Conservation (phyloP, 2,329 filamentous ascomycete species). For the Pyricularia sp. region DNA sequence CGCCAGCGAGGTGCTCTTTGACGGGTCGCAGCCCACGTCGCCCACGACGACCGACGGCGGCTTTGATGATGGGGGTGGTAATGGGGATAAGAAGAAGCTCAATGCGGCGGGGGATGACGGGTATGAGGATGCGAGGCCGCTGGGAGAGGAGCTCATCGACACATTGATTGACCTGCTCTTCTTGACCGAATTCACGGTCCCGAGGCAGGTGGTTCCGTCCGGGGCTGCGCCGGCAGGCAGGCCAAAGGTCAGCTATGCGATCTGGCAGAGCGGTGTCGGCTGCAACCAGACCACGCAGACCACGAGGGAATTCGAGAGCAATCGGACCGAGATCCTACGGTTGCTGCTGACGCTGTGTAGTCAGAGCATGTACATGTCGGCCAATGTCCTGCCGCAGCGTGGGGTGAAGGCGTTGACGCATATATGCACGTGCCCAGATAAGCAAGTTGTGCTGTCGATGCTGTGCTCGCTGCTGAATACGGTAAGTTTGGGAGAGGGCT, state of each 20-base stretch:
- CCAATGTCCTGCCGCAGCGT: slow-evolving; percentile 67
- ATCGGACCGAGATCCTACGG: slow-evolving; percentile 81
- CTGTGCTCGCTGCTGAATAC: slow-evolving; percentile 93
- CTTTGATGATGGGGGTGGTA: neutral
- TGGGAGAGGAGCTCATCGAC: slow-evolving; percentile 89
- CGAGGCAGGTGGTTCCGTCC: slow-evolving; percentile 44
- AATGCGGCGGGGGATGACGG: slow-evolving; percentile 43
- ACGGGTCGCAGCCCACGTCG: slow-evolving; percentile 45
- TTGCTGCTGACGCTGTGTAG: slow-evolving; percentile 78
- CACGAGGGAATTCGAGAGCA: slow-evolving; percentile 87
- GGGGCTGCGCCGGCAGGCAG: slow-evolving; percentile 38
- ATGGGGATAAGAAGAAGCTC: slow-evolving; percentile 12
- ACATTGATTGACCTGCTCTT: slow-evolving; percentile 84
- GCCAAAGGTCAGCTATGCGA: slow-evolving; percentile 79
- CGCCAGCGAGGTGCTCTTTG: slow-evolving; percentile 72
- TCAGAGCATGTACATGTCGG: slow-evolving; percentile 87
- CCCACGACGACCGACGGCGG: slow-evolving; percentile 23
- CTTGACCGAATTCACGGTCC: slow-evolving; percentile 81
- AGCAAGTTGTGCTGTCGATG: slow-evolving; percentile 82
- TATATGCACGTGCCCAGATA: slow-evolving; percentile 78
- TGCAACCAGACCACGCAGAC: slow-evolving; percentile 84
- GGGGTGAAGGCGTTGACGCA: slow-evolving; percentile 83
- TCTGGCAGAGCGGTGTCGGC: slow-evolving; percentile 97
- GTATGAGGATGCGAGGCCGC: slow-evolving; percentile 73
- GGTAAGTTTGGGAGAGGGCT: slow-evolving; percentile 37